These are phyloP conservation scores for Cystobasidium pallidum DNA, from an alignment of 1,284 basidiomycete genomes.

Conservation along the genomic window DNA sequence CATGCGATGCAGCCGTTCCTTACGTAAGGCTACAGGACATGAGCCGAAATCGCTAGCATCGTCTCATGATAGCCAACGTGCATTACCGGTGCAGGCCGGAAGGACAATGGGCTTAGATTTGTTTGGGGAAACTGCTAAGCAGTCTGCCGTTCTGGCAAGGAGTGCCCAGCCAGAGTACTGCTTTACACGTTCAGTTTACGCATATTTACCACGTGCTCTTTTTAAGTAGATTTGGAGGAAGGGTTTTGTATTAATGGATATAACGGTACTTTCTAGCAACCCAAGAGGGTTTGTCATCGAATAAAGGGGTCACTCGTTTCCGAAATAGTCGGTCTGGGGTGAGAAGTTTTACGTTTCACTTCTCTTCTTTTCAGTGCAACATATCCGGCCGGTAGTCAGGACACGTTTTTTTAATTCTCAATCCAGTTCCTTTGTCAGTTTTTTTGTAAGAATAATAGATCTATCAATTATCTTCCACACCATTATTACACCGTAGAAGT, in stretches of 20 bases:
- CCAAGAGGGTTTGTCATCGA: too few species aligned
- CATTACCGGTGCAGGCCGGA: neutral
- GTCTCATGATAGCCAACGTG: neutral
- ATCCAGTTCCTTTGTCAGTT: neutral
- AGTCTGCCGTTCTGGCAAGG: too few species aligned
- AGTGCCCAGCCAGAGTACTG: too few species aligned
- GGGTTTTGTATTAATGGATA: neutral
- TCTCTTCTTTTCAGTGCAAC: slow-evolving; percentile 1
- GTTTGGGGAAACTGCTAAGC: neutral
- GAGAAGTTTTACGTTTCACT: neutral
- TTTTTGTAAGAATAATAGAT: neutral
- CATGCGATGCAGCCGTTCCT: too few species aligned
- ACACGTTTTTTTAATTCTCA: neutral
- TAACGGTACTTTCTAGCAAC: neutral
- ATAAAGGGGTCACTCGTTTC: too few species aligned
- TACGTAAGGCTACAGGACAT: neutral
- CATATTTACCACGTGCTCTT: too few species aligned
- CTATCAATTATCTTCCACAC: neutral
- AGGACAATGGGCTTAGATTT: neutral
- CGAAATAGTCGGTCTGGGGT: too few species aligned
- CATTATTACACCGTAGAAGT: neutral
- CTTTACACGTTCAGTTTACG: too few species aligned
- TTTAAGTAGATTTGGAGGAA: neutral
- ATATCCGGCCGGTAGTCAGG: neutral
- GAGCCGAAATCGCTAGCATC: neutral